phyloP scores from a whole-genome alignment of 768 basidiomycete genomes.

The Gymnopilus dilepis region DNA sequence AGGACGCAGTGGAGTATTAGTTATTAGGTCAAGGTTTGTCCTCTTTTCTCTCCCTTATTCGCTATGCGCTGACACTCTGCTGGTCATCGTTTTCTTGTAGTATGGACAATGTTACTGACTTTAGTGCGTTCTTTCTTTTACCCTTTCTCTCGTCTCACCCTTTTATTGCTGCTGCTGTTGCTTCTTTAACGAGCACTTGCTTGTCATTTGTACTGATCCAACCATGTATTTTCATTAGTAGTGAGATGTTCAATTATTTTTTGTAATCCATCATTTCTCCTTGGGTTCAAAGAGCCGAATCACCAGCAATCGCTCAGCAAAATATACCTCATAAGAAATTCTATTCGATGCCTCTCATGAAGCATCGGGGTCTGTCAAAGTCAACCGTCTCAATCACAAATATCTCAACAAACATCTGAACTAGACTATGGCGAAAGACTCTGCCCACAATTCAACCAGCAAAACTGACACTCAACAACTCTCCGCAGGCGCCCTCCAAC shows the following conservation, averaged over 20 bases:
- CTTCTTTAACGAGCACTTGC: constrained; percentile 19
- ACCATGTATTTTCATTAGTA: not conserved
- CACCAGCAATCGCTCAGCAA: too few species aligned
- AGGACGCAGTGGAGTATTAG: constrained; percentile 84
- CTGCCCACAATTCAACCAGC: not conserved
- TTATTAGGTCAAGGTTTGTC: constrained; percentile 31
- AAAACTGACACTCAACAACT: constrained; percentile 36
- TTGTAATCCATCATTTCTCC: not conserved
- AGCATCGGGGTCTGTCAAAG: too few species aligned
- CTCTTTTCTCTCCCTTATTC: not conserved
- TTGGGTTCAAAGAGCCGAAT: too few species aligned
- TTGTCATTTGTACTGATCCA: constrained; percentile 13
- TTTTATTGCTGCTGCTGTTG: constrained; percentile 19
- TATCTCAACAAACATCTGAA: too few species aligned
- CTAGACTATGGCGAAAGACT: too few species aligned
- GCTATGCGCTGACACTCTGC: not conserved
- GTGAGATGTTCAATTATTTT: not conserved
- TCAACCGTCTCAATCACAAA: too few species aligned
- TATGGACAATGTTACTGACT: constrained; percentile 22
- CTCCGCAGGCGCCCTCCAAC: constrained; percentile 48
- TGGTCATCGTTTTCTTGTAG: not conserved
- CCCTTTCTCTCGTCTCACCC: constrained; percentile 26
- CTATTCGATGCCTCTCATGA: too few species aligned
- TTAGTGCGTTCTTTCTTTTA: constrained; percentile 30
- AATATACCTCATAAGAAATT: too few species aligned